Conservation (phyloP, 495 filamentous ascomycete genomes). For the Gamarada debralockiae region DNA sequence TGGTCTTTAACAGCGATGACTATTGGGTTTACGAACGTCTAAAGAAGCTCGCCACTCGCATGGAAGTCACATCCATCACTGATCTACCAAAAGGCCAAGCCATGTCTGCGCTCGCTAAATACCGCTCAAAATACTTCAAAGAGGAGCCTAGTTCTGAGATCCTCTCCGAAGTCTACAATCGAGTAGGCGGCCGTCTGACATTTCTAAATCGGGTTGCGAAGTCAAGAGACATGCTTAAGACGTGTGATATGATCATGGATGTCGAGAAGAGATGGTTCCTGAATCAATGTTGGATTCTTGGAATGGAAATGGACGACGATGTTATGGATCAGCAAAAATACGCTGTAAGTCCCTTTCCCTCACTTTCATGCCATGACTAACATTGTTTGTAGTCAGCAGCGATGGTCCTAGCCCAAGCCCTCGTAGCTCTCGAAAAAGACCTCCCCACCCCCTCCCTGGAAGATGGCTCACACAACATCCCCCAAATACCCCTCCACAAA, state of each 20-base stretch:
- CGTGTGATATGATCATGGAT: conserved; percentile 72
- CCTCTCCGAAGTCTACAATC: conserved; percentile 75
- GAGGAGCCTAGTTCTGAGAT: conserved; percentile 50
- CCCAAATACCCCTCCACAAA: conserved; percentile 76
- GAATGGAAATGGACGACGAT: conserved; percentile 93
- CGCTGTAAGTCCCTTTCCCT: conserved; percentile 53
- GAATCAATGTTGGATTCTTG: conserved; percentile 93
- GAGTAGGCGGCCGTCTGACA: conserved; percentile 80
- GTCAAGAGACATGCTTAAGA: conserved; percentile 67
- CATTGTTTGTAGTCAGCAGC: conserved; percentile 61
- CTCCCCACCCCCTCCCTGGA: conserved; percentile 57
- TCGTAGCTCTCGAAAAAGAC: conserved; percentile 75
- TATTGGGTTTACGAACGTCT: conserved; percentile 97
- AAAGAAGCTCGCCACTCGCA: conserved; percentile 83
- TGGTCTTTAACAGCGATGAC: conserved; percentile 91
- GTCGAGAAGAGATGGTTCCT: conserved; percentile 91
- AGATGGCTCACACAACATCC: conserved; percentile 70
- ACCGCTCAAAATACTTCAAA: conserved; percentile 64
- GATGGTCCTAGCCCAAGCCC: conserved; percentile 86
- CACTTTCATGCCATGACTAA: not conserved
- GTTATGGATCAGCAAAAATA: conserved; percentile 99
- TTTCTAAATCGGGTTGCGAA: conserved; percentile 87
- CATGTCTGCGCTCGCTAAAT: conserved; percentile 67
- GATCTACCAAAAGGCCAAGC: conserved; percentile 79
- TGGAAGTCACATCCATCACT: conserved; percentile 80